phyloP scores from a whole-genome alignment of 2,329 filamentous ascomycete species.

The Chaetomium olivaceum region DNA sequence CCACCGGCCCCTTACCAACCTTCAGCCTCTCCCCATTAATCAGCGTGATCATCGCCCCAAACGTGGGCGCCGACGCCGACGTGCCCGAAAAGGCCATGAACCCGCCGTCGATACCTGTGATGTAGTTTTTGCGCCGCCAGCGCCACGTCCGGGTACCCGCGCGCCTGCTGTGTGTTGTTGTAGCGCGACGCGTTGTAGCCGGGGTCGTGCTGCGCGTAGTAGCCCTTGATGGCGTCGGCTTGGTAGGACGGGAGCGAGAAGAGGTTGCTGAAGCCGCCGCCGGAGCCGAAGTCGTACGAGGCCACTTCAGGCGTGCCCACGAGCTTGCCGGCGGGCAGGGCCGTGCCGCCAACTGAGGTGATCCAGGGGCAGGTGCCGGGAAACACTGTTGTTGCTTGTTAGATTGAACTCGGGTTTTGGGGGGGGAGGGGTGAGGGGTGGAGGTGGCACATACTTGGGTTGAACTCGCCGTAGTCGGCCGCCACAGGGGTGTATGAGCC shows the following conservation, averaged over 20 bases:
- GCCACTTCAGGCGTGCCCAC: slow-evolving; percentile 30
- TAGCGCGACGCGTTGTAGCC: slow-evolving; percentile 1
- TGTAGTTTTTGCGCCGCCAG: slow-evolving; percentile 16
- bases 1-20: slow-evolving; percentile 36
- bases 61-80: slow-evolving; percentile 42
- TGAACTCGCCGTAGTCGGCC: slow-evolving; percentile 7
- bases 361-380: slow-evolving; percentile 41
- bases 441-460: slow-evolving; percentile 40
- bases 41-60: slow-evolving; percentile 40
- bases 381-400: slow-evolving; percentile 36
- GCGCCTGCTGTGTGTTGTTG: slow-evolving; percentile 7
- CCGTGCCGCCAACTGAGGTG: slow-evolving; percentile 39
- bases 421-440: neutral
- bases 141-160: slow-evolving; percentile 24
- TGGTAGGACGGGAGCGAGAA: slow-evolving; percentile 49
- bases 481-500: slow-evolving; percentile 13
- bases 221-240: slow-evolving; percentile 41
- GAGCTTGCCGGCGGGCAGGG: slow-evolving; percentile 16
- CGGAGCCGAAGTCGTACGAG: slow-evolving; percentile 36
- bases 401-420: neutral
- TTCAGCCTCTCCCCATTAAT: slow-evolving; percentile 37
- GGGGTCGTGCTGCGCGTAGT: slow-evolving; percentile 37
- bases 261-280: slow-evolving; percentile 51
- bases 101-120: slow-evolving; percentile 33
- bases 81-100: slow-evolving; percentile 53